Evolutionary conservation across 768 basidiomycete genomes (phyloP), one percentile per base, ranked within the genome.

Genomic region (Clitopilus passeckerianus): DNA sequence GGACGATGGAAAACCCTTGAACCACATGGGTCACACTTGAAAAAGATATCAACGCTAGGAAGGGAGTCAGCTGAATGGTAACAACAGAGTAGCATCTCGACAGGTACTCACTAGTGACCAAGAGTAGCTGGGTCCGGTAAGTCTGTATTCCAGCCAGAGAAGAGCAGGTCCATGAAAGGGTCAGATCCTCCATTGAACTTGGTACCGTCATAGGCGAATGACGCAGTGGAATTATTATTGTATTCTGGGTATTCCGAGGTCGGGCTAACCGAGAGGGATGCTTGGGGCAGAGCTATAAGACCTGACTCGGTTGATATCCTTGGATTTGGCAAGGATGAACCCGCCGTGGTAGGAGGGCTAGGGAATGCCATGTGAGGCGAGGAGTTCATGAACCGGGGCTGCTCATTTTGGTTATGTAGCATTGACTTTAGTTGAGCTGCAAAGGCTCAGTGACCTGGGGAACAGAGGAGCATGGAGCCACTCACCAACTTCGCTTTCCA

Each of bases 1-100:
- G 87, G 84, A 9, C 85, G 84, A 68, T 96, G 93, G 34, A 97
- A 76, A 55, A 95, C 86, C 52, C 91, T 84, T 23, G 93, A 88
- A 52, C 90, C 86, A 66, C 91, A 93, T 44, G 93, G 93, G 69
- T 95, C 93, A 65, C 87, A 88, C 68, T 85, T 84, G 72, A 96
- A 97, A 74, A 94, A 97, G 10, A 90, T 77, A 34, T 94, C 91
- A 67, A 96, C 84, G 61, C 91, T 94, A 22, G 3, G n/a, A 15
- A 3, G 5, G 64, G 14, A 61, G 54, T 52, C 41, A 59, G 41
- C 60, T 60, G 33, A 65, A 63, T 18, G 50, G 18, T n/a, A 54
- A 41, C 61, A 57, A 34, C 55, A 53, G 54, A 55, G 44, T 33
- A 44, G 57, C 53, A 56, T 50, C n/a, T n/a, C 53, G 55, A 57